A percentile compares a stretch with the other conserved stretches of the same genome.
These are phyloP conservation scores for Microcyclospora tardicrescens DNA, from an alignment of 2,329 filamentous ascomycete genomes.

Conservation along the genomic window DNA sequence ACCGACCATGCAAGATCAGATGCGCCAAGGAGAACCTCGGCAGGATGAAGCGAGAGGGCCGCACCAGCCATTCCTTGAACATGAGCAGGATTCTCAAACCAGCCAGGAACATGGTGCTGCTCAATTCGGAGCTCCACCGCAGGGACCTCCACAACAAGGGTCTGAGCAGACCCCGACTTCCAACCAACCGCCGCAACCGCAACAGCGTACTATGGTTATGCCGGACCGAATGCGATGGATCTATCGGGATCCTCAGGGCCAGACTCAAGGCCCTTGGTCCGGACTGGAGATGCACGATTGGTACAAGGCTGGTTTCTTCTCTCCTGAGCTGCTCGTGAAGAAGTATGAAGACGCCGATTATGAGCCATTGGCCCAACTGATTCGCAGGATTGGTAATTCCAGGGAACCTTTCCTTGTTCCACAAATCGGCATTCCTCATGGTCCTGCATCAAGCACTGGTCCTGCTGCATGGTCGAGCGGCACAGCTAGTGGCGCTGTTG, in stretches of 20 bases:
- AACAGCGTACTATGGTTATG: constrained; percentile 92
- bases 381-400: constrained; percentile 91
- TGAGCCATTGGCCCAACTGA: constrained; percentile 86
- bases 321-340: constrained; percentile 83
- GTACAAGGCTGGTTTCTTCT: constrained; percentile 99
- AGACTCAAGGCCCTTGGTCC: constrained; percentile 86
- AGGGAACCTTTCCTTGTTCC: constrained; percentile 94
- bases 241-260: constrained; percentile 86
- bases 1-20: constrained; percentile 77
- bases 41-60: constrained; percentile 39
- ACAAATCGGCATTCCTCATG: constrained; percentile 90
- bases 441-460: constrained; percentile 46
- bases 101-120: constrained; percentile 11
- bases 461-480: constrained; percentile 27
- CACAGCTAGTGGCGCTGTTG: constrained; percentile 4
- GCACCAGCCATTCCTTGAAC: constrained; percentile 13
- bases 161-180: constrained; percentile 38
- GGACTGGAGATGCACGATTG: constrained; percentile 99
- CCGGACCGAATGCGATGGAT: constrained; percentile 98
- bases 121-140: constrained; percentile 8
- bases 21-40: constrained; percentile 43
- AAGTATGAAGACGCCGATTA: constrained; percentile 90
- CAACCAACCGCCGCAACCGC: constrained; percentile 53
- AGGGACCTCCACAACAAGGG: constrained; percentile 3
- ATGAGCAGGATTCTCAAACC: constrained; percentile 5